Evolutionary conservation across 2,329 filamentous ascomycete genomes (phyloP).

Genomic region (Zalaria obscura): DNA sequence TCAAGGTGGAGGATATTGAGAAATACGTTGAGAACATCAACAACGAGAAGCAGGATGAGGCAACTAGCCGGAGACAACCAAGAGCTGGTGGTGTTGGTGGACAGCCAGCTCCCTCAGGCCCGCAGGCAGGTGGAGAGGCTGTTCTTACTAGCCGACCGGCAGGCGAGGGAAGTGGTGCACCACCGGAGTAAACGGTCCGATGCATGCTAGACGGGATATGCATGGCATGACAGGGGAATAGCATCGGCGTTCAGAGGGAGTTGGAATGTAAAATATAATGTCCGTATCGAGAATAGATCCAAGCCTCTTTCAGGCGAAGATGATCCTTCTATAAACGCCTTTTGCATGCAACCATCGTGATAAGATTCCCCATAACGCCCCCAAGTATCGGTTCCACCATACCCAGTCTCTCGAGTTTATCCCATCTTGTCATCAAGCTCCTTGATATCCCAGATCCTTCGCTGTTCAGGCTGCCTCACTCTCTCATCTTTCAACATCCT

Average conservation of each 20-base stretch:
- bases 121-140: conserved; percentile 16
- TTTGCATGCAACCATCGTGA: too few relatives aligned
- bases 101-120: conserved; percentile 4
- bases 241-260: conserved; percentile 9
- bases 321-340: too few relatives aligned
- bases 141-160: conserved; percentile 20
- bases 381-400: too few relatives aligned
- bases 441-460: conserved; percentile 63
- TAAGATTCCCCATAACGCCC: too few relatives aligned
- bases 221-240: conserved; percentile 3
- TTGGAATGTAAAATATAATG: background rate
- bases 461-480: conserved; percentile 42
- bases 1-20: conserved; percentile 92
- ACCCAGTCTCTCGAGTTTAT: conserved; percentile 25
- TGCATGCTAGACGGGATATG: background rate
- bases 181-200: conserved; percentile 6
- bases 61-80: conserved; percentile 83
- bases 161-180: conserved; percentile 13
- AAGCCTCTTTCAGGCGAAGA: too few relatives aligned
- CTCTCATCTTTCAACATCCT: conserved; percentile 89
- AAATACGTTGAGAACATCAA: conserved; percentile 97
- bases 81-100: conserved; percentile 19
- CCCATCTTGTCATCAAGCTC: conserved; percentile 63
- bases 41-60: conserved; percentile 98
- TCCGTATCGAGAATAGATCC: too few relatives aligned